Percentiles rank a stretch among this genome's conserved stretches.
Evolutionary conservation across 148 eudicot species (phyloP).

Genomic region (Spergularia marina): DNA sequence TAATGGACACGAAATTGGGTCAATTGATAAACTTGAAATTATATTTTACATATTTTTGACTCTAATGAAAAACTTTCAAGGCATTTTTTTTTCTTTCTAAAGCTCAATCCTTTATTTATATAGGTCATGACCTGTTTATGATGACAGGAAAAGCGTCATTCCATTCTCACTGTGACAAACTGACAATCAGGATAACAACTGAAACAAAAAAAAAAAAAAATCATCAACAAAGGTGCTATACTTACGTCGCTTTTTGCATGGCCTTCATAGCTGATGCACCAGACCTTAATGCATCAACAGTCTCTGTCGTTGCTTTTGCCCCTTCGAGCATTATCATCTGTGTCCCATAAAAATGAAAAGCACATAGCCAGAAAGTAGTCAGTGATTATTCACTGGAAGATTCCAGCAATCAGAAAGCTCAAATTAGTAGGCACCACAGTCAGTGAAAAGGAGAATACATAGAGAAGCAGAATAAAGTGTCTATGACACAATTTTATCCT

Average conservation of each 20-base stretch:
- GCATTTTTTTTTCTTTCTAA: neutral
- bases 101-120: neutral
- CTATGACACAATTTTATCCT: neutral
- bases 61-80: no score
- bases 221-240: conserved; percentile 4
- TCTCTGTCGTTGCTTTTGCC: conserved; percentile 91
- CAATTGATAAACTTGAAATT: no score
- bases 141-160: neutral
- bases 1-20: no score
- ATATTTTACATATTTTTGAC: no score
- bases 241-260: conserved; percentile 93
- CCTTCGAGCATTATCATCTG: conserved; percentile 94
- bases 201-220: neutral
- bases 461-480: neutral
- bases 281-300: conserved; percentile 90
- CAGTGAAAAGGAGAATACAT: neutral
- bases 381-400: neutral
- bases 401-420: neutral
- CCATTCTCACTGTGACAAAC: neutral
- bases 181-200: neutral
- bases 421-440: neutral
- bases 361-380: neutral
- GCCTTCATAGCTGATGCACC: conserved; percentile 95
- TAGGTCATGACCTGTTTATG: neutral
- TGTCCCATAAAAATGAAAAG: conserved; percentile 6